Percentiles rank a stretch among this genome's conserved stretches.
Evolutionary conservation across 2,329 filamentous ascomycete species (phyloP).

Genomic region (Xylariomycetidae sp.): DNA sequence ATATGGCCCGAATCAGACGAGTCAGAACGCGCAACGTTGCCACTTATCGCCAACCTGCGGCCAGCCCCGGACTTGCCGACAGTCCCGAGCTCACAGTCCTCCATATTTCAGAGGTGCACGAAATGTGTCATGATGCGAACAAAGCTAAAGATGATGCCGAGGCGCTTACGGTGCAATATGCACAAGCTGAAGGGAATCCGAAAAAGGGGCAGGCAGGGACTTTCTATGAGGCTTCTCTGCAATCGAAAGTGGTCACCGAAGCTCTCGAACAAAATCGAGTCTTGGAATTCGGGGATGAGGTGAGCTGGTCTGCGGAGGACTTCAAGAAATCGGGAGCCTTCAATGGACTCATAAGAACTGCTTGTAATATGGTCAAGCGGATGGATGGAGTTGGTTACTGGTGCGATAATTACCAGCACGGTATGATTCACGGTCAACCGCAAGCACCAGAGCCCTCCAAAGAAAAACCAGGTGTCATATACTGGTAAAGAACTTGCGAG

Average conservation of each 20-base stretch:
- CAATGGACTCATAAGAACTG: conserved; percentile 16
- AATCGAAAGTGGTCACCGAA: conserved; percentile 13
- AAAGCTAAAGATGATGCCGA: conserved; percentile 4
- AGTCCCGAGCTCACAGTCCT: too few species aligned
- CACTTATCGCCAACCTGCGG: too few species aligned
- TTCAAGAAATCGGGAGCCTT: conserved; percentile 17
- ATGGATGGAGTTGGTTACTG: conserved; percentile 26
- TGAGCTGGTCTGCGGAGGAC: conserved; percentile 16
- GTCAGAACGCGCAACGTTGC: too few species aligned
- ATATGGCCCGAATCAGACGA: too few species aligned
- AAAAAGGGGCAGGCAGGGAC: conserved; percentile 6
- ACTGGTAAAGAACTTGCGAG: too few species aligned
- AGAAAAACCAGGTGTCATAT: too few species aligned
- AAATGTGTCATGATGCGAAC: conserved; percentile 3
- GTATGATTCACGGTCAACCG: conserved; percentile 4
- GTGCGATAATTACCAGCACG: conserved; percentile 20
- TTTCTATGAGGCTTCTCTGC: conserved; percentile 21
- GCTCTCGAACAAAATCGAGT: conserved; percentile 21
- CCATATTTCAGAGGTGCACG: too few species aligned
- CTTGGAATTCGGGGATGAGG: conserved; percentile 21
- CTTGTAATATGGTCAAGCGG: conserved; percentile 18
- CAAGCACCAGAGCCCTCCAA: too few species aligned
- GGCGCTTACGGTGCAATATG: too few species aligned
- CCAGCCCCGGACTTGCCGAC: too few species aligned
- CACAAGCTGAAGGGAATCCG: conserved; percentile 5